A percentile compares a stretch with the other conserved stretches of the same genome.
Conservation (phyloP, 176 grass and related monocot genomes). For the Oryza rufipogon region DNA sequence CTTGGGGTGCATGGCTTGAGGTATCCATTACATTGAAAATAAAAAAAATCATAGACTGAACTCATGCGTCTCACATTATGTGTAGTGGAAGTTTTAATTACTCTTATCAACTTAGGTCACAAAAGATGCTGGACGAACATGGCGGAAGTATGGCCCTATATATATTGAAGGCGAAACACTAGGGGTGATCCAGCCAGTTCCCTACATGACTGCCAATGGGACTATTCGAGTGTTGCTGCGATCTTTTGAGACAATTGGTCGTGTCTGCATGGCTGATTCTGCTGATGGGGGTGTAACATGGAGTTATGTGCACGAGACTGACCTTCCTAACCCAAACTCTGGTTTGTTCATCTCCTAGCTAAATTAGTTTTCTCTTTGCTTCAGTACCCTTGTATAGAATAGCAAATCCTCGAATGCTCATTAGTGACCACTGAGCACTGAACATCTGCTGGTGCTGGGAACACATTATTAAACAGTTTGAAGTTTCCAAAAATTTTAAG, state of each 20-base stretch:
- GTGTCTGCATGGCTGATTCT: conserved; percentile 74
- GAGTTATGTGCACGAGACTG: conserved; percentile 60
- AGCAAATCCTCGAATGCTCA: not conserved
- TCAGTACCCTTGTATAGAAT: not conserved
- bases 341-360: conserved; percentile 38
- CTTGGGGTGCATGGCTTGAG: conserved; percentile 98
- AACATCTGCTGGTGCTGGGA: not conserved
- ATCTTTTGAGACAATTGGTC: conserved; percentile 69
- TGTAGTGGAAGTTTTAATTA: conserved; percentile 4
- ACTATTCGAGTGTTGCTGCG: conserved; percentile 74
- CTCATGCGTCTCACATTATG: not conserved
- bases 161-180: conserved; percentile 74
- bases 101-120: conserved; percentile 62
- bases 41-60: not conserved
- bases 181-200: conserved; percentile 94
- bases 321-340: conserved; percentile 92
- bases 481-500: conserved; percentile 2
- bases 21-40: conserved; percentile 38
- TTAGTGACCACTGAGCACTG: not conserved
- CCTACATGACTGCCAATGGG: conserved; percentile 67
- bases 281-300: conserved; percentile 66
- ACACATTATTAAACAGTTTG: not conserved
- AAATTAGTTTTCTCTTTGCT: conserved; percentile 16
- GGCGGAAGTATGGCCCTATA: conserved; percentile 90
- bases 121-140: conserved; percentile 64